Base-by-base conservation (phyloP, 805 yeast species). In the Starmerella kuoi region DNA sequence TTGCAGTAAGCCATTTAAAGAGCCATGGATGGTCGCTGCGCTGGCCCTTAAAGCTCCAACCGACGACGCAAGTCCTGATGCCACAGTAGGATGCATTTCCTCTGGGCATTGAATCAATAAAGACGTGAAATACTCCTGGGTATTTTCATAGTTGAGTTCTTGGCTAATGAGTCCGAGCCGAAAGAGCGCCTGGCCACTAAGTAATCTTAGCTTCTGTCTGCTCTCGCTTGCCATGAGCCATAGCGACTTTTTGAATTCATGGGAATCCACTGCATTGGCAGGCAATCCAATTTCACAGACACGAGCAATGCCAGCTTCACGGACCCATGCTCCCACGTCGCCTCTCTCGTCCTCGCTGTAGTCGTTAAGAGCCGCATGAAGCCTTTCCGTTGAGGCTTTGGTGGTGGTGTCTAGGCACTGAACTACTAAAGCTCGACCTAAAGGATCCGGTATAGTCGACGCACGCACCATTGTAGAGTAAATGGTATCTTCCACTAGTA, bases 251-350 rank as follows among this genome's bases (percentile, higher is more conserved):
- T 67, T 49, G 17, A 32, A 11, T 1, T 47, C 32, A 33, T 11
- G 26, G 18, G 15, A n/a, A 14, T 6, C 19, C 19, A 7, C 14
- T 15, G 2, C 45, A 15, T 2, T 20, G 14, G 4, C n/a, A 12
- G 23, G 35, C 7, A 15, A 38, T 20, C 33, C 33, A 35, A 33
- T 31, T 60, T 53, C 42, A 32, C 0, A 47, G 0, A 77, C 57
- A 2, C 75, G 52, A 5, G 50, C 28, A 2, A 80, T 56, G 1
- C 77, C 64, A 0, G 77, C 68, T 1, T 56, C 48, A 36, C 97
- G 63, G 1, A 85, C 71, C 52, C 75, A 70, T 36, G 83, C 73
- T 2, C 97, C 97, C n/a, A 86, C 87, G 61, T 87, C 97, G 8
- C 97, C 97, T 54, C 83, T 80, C 22, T 74, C 73, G 0, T 88